Base-by-base conservation (phyloP, 1,284 basidiomycete genomes). In the Cutaneotrichosporon cavernicola region DNA sequence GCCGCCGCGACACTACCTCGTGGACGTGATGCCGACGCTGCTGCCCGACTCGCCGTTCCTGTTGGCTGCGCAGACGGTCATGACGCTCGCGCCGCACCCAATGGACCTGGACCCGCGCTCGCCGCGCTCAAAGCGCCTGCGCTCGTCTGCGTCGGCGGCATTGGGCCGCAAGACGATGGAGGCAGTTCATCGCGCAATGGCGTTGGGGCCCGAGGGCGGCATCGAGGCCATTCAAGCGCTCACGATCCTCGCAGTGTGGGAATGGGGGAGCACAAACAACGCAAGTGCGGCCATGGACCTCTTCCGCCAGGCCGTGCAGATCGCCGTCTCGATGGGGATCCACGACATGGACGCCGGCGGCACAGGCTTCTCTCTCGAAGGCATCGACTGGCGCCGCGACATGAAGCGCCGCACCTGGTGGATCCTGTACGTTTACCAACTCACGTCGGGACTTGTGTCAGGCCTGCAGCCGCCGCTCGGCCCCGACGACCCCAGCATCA, bases 371-470 rank as follows among this genome's bases (percentile, higher is more conserved):
- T 60, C 70, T 0, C 60, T 79, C n/a, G 78, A 81, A 58, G 80
- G 75, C 10, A 70, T 71, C 26, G 76, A 79, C 60, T 78, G 80
- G 75, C 61, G 62, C 43, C 69, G 67, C 30, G 80, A 81, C 63
- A 75, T 78, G 73, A 73, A 73, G 11, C 67, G 80, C 56, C 67
- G 80, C 58, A 78, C 78, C 1, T 81, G 80, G 80, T 81, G 80
- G 80, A 65, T 72, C 1, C 69, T 73, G 11, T 81, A 76, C 64
- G 70, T 67, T 13, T 72, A 70, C n/a, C 76, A 80, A 63, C 63
- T 79, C 32, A 70, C 61, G 2, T 64, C 68, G 7, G 62, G 71
- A 1, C 62, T 79, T 31, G 69, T 77, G 16, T 72, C 73, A 1
- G 77, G 77, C 9, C 60, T 64, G 16, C 26, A 61, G 18, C 78